Evolutionary conservation across 2,329 filamentous ascomycete species (phyloP).

Genomic region (Neurospora sp.): DNA sequence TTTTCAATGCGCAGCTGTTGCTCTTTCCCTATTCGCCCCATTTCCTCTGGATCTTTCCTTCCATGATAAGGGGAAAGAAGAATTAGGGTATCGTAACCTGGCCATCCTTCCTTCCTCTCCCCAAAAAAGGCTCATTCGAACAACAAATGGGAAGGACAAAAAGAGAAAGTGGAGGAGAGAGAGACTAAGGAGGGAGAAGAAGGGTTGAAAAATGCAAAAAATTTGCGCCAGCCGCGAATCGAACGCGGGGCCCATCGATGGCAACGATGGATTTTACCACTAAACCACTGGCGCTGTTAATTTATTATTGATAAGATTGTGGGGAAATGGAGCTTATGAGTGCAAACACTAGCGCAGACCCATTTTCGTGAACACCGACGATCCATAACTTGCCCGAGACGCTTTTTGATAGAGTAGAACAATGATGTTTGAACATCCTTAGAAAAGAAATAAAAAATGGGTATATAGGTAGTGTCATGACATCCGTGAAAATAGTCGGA

Average conservation of each 20-base stretch:
- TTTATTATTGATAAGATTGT: not conserved
- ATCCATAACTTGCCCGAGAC: too few species aligned
- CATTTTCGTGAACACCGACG: too few species aligned
- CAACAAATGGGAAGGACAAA: not conserved
- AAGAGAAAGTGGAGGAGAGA: not conserved
- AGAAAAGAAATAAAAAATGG: not conserved
- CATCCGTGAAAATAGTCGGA: not conserved
- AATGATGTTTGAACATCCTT: not conserved
- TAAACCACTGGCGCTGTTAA: constrained; percentile 31
- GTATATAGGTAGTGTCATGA: not conserved
- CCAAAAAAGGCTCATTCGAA: not conserved
- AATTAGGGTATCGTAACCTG: not conserved
- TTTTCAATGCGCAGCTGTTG: not conserved
- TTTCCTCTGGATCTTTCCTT: not conserved
- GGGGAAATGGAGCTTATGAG: not conserved
- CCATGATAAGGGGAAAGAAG: not conserved
- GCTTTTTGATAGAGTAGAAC: too few species aligned
- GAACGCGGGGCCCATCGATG: constrained; percentile 35
- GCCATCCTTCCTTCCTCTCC: not conserved
- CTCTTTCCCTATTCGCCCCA: not conserved
- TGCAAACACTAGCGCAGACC: too few species aligned
- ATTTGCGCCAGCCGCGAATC: constrained; percentile 18
- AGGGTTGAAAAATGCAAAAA: not conserved
- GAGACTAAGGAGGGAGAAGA: not conserved
- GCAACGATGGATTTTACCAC: constrained; percentile 45